Base-by-base conservation (phyloP, 148 eudicot genomes). In the Amaranthus cruentus region DNA sequence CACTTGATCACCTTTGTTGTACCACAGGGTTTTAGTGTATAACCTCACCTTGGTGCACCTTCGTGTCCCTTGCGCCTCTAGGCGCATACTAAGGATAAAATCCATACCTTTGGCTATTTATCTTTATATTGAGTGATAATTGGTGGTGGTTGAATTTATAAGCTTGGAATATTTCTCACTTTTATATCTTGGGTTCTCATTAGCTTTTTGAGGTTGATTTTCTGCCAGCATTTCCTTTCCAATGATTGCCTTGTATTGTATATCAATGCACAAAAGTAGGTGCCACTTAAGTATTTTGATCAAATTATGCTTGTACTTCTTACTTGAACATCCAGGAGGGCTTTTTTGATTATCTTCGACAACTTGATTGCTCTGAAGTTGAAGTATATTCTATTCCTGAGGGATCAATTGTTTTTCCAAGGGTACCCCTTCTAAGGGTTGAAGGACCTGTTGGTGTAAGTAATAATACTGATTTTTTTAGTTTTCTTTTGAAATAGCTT, bases 381-480 rank as follows among this genome's bases (percentile, higher is more conserved):
- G 93, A 89, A 85, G 89, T 94, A 68, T 87, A 91, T 78, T 83
- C 97, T 60, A 79, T 90, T 80, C 75, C 93, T 2, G 98, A 94
- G 81, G 98, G 98, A 74, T 85, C 87, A 50, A 87, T 90, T 75
- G 98, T 86, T 76, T 94, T 91, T 47, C 98, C 98, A 0, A 85
- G 84, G 82, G 92, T 94, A 60, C 98, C 98, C 56, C 86, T 94
- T 55, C 61, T 94, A 78, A 90, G 93, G 80, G 85, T 94, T 72
- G 98, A 88, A 84, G 98, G 98, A 73, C 93, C 98, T 58, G 82
- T 91, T 74, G 93, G 93, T 58, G 98, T 94, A 81, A 87, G 98
- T 90, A 74, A 67, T 52, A 67, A 44, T 47, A 50, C 67, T 77
- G 12, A 14, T 5, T 21, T 5, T 18, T 58, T 3, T 47, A 2